A percentile compares a stretch with the other conserved stretches of the same genome.
phyloP scores from a whole-genome alignment of 148 eudicot species.

The Cornus suecica region DNA sequence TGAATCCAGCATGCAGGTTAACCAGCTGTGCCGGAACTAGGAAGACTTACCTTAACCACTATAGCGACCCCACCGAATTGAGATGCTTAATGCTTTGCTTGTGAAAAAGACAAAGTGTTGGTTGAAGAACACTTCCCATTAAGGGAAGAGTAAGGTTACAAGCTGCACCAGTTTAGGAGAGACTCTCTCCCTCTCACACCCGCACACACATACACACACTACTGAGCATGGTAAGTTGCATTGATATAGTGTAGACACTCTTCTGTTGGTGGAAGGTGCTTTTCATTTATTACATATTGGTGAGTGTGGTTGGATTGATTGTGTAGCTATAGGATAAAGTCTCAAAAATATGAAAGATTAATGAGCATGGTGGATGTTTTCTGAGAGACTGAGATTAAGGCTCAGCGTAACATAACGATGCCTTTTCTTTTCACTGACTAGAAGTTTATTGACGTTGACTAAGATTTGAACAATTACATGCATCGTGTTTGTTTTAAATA shows the following conservation, averaged over 20 bases:
- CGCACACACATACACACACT: not conserved
- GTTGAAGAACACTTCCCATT: too few species aligned
- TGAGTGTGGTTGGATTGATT: not conserved
- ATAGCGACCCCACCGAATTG: too few species aligned
- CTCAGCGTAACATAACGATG: constrained; percentile 8
- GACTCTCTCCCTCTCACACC: not conserved
- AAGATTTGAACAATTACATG: not conserved
- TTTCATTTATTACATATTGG: not conserved
- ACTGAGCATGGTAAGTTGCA: not conserved
- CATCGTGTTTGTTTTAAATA: not conserved
- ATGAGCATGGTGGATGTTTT: not conserved
- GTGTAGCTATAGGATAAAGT: not conserved
- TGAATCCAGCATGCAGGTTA: too few species aligned
- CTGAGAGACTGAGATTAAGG: not conserved
- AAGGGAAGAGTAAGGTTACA: too few species aligned
- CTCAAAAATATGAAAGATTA: not conserved
- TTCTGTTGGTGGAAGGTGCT: not conserved
- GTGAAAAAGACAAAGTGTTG: too few species aligned
- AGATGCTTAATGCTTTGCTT: too few species aligned
- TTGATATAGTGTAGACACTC: too few species aligned
- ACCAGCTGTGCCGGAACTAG: too few species aligned
- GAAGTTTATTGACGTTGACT: not conserved
- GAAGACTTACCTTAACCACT: too few species aligned
- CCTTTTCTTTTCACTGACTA: not conserved
- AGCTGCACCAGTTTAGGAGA: too few species aligned